Percentiles rank a stretch among this genome's conserved stretches.
Conservation (phyloP, 495 filamentous ascomycete species). For the Hyaloscypha variabilis region DNA sequence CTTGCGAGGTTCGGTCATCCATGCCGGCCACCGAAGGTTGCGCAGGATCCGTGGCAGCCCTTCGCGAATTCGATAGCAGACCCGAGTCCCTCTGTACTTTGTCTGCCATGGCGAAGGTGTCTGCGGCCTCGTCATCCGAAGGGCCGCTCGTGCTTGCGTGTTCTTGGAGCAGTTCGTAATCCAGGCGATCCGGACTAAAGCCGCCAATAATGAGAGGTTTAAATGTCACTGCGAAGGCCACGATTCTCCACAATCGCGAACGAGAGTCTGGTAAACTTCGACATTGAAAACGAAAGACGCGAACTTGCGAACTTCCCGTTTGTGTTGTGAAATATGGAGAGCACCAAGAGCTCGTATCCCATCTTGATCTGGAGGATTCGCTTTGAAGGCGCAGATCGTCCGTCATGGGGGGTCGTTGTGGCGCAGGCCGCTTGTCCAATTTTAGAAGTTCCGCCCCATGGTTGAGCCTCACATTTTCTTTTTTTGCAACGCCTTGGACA, state of each 20-base stretch:
- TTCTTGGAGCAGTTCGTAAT: background rate
- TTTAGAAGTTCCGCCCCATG: background rate
- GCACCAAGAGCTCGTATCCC: too few species aligned
- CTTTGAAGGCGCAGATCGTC: background rate
- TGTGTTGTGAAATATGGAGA: background rate
- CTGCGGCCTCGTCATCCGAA: conserved; percentile 9
- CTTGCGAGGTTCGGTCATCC: conserved; percentile 9
- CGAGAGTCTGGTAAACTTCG: background rate
- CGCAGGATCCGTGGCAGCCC: conserved; percentile 18
- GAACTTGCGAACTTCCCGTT: background rate
- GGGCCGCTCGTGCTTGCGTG: background rate
- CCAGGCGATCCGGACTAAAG: background rate
- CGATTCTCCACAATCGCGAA: background rate
- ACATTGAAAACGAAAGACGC: conserved; percentile 4
- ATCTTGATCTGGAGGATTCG: too few species aligned
- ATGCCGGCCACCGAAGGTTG: conserved; percentile 7
- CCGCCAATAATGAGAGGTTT: background rate
- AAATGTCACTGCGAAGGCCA: background rate
- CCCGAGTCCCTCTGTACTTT: conserved; percentile 6
- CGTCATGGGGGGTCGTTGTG: background rate
- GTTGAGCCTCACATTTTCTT: background rate
- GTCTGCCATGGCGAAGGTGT: conserved; percentile 22
- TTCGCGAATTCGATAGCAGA: conserved; percentile 5
- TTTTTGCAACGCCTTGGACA: too few species aligned
- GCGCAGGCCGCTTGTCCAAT: background rate